These are phyloP conservation scores for Curvularia sp. DNA, from an alignment of 2,329 filamentous ascomycete species.

Conservation along the genomic window DNA sequence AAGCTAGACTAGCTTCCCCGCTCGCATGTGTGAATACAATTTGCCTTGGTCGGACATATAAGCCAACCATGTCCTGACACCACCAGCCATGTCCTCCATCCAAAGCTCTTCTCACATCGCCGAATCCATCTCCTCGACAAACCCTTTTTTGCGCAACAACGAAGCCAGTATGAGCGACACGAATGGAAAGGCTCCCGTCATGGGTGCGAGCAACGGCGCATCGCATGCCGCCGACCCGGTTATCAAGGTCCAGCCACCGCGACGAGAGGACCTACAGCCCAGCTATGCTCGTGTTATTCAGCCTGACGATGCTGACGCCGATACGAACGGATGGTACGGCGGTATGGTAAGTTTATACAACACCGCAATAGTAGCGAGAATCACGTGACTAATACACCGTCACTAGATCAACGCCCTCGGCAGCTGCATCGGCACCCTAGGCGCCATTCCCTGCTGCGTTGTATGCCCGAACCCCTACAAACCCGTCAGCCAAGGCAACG, in stretches of 20 bases:
- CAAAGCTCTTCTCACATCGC: slow-evolving; percentile 22
- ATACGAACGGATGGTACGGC: slow-evolving; percentile 87
- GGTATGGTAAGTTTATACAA: slow-evolving; percentile 60
- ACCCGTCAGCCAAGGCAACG: slow-evolving; percentile 88
- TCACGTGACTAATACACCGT: background rate
- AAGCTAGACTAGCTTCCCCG: slow-evolving; percentile 32
- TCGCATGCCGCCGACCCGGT: slow-evolving; percentile 41
- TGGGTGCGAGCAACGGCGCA: slow-evolving; percentile 20
- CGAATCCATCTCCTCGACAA: slow-evolving; percentile 38
- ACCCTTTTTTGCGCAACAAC: slow-evolving; percentile 31
- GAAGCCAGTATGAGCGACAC: slow-evolving; percentile 37
- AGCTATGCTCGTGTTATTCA: slow-evolving; percentile 75
- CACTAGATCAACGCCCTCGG: slow-evolving; percentile 74
- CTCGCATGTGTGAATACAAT: slow-evolving; percentile 18
- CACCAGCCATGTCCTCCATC: slow-evolving; percentile 18
- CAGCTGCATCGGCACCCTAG: slow-evolving; percentile 74
- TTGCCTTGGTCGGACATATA: slow-evolving; percentile 26
- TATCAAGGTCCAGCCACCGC: slow-evolving; percentile 76
- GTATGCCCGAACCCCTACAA: slow-evolving; percentile 96
- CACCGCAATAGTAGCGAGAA: background rate
- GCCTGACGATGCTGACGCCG: slow-evolving; percentile 69
- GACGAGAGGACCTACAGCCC: slow-evolving; percentile 82
- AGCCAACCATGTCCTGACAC: slow-evolving; percentile 19
- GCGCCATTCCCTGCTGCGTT: slow-evolving; percentile 90
- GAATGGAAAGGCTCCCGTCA: slow-evolving; percentile 50